Evolutionary conservation across 805 yeast genomes (phyloP).

Genomic region (Blastobotrys mokoenaii): DNA sequence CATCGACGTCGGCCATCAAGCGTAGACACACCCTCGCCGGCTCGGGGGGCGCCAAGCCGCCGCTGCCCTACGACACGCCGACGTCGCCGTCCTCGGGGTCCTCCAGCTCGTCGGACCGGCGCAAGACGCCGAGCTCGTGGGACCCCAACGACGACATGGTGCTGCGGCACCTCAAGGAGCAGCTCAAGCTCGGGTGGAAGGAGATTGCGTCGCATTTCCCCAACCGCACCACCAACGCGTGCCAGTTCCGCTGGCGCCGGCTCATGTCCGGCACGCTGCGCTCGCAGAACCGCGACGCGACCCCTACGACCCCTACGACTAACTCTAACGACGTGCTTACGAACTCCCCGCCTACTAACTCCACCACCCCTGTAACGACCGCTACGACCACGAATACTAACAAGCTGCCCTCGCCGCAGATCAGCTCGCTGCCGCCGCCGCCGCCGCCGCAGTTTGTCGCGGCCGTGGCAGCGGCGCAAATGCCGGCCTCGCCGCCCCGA

Average conservation of each 20-base stretch:
- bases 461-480: too few species aligned
- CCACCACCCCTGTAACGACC: not conserved
- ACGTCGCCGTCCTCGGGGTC: too few species aligned
- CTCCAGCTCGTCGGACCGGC: conserved; percentile 10
- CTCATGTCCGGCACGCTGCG: conserved; percentile 39
- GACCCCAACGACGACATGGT: conserved; percentile 68
- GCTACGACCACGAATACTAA: not conserved
- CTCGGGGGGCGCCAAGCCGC: too few species aligned
- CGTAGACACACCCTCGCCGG: too few species aligned
- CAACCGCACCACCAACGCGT: conserved; percentile 80
- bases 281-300: not conserved
- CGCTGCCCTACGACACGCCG: too few species aligned
- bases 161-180: conserved; percentile 69
- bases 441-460: not conserved
- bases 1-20: too few species aligned
- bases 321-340: not conserved
- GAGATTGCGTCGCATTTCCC: conserved; percentile 74
- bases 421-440: not conserved
- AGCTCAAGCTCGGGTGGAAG: conserved; percentile 81
- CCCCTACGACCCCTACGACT: not conserved
- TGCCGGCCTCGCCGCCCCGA: conserved; percentile 1
- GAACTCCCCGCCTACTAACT: not conserved
- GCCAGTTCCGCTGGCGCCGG: conserved; percentile 85
- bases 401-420: not conserved
- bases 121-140: conserved; percentile 54